A percentile compares a stretch with the other conserved stretches of the same genome.
Evolutionary conservation across 179 eudicot species (phyloP).

Genomic region (Corrigiola litoralis): DNA sequence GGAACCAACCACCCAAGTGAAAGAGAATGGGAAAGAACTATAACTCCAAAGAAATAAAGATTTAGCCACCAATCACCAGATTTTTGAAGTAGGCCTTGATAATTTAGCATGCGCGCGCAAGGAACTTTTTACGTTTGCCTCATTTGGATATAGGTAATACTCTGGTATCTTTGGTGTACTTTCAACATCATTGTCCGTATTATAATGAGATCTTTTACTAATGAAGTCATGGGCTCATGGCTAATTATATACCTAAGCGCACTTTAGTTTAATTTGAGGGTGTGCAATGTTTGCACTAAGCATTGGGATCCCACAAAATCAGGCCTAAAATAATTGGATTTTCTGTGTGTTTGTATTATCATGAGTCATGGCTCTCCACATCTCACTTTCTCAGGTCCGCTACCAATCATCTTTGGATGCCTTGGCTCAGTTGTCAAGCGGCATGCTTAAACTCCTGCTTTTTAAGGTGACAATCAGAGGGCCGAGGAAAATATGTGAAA

Average conservation of each 20-base stretch:
- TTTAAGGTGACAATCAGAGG: no score
- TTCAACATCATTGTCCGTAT: slow-evolving; percentile 2
- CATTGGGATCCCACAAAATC: slow-evolving; percentile 19
- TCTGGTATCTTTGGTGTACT: neutral
- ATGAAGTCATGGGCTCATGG: neutral
- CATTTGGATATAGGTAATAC: neutral
- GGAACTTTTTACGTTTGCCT: neutral
- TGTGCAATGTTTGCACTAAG: no score
- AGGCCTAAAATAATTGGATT: slow-evolving; percentile 14
- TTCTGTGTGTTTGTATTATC: neutral
- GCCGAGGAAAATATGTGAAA: no score
- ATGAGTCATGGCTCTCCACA: slow-evolving; percentile 16
- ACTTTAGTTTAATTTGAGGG: slow-evolving; percentile 4
- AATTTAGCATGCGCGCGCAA: slow-evolving; percentile 5
- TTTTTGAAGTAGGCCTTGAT: no score
- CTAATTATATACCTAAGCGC: slow-evolving; percentile 3
- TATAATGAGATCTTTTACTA: slow-evolving; percentile 3
- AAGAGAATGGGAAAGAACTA: no score
- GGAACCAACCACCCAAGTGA: no score
- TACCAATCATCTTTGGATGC: slow-evolving; percentile 7
- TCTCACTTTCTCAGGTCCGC: neutral
- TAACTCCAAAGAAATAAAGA: no score
- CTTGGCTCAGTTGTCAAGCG: no score
- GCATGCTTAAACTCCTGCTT: no score
- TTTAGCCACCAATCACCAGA: no score